Conservation (phyloP, 2,329 filamentous ascomycete species). For the Amylocarpus encephaloides region DNA sequence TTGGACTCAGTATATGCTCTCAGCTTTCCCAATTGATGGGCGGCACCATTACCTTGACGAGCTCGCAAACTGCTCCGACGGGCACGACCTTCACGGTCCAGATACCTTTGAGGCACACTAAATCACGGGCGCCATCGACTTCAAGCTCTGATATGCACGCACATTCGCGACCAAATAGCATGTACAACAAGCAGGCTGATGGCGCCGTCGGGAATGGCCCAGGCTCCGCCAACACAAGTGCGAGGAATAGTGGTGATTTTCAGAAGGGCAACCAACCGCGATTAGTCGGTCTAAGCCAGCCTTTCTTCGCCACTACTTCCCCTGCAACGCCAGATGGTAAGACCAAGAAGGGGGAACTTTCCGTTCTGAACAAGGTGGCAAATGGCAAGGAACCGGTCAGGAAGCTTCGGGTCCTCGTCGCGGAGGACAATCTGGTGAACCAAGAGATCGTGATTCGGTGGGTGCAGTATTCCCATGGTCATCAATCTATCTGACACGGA, state of each 20-base stretch:
- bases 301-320: constrained; percentile 55
- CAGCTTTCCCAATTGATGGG: constrained; percentile 81
- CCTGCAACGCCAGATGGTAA: constrained; percentile 15
- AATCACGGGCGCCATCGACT: constrained; percentile 47
- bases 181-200: constrained; percentile 8
- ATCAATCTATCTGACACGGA: constrained; percentile 50
- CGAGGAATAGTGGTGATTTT: constrained; percentile 33
- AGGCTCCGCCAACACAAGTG: constrained; percentile 9
- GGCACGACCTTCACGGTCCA: constrained; percentile 79
- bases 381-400: constrained; percentile 47
- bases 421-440: constrained; percentile 67
- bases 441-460: constrained; percentile 53
- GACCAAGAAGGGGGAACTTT: constrained; percentile 51
- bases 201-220: constrained; percentile 1
- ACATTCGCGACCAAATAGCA: constrained; percentile 30
- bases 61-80: constrained; percentile 53
- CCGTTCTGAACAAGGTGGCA: constrained; percentile 58
- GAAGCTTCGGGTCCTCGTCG: constrained; percentile 76
- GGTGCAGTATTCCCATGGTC: constrained; percentile 10
- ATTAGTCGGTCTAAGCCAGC: constrained; percentile 73
- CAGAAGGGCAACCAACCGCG: constrained; percentile 65
- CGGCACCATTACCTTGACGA: constrained; percentile 66
- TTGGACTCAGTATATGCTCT: constrained; percentile 83
- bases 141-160: constrained; percentile 23
- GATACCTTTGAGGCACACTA: constrained; percentile 73